Base-by-base conservation (phyloP, 1,139 yeast species). In the Wickerhamomyces sp. region DNA sequence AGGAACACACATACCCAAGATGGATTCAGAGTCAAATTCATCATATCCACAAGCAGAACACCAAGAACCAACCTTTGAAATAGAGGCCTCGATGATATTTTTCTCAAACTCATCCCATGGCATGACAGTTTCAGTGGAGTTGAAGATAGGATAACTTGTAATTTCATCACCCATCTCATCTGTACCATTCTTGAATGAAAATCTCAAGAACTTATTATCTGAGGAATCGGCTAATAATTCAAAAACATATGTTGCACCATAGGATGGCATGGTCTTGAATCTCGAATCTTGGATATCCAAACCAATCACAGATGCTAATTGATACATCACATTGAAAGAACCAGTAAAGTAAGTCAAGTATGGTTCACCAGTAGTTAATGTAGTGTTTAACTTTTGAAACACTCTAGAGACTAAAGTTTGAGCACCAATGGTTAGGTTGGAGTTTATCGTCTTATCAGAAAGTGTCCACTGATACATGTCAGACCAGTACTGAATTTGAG, bases 171-270 rank as follows among this genome's bases (percentile, higher is more conserved):
- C 43, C 29, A 39, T 28, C 28, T 52, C 61, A 37, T 55, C 58
- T 17, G 73, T 67, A 38, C 74, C 74, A 43, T 70, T 70, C 43
- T 63, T 63, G 58, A 67, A 60, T 7, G 68, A 62, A 51, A 69
- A 68, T 44, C 66, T 64, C 17, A 70, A 71, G 40, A 44, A 63
- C n/a, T 48, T 41, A 22, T 53, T 54, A 33, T 54, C 46, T 5
- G 49, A 47, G 6, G 44, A 33, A 39, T 60, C 52, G 22, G 54
- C 33, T 39, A 67, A 52, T 25, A 70, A 51, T 41, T 70, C 75
- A 52, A 66, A 68, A 9, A 67, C 72, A 34, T 60, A 54, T 5
- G 68, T 56, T 18, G 70, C 51, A 27, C 72, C 74, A 46, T 69
- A 70, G 38, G 63, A 61, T 44, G 72, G 70, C 59, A 68, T 58